Evolutionary conservation across 2,329 filamentous ascomycete genomes (phyloP), one percentile per base, ranked within the genome.

Genomic region (Trichoderma pleuroti): DNA sequence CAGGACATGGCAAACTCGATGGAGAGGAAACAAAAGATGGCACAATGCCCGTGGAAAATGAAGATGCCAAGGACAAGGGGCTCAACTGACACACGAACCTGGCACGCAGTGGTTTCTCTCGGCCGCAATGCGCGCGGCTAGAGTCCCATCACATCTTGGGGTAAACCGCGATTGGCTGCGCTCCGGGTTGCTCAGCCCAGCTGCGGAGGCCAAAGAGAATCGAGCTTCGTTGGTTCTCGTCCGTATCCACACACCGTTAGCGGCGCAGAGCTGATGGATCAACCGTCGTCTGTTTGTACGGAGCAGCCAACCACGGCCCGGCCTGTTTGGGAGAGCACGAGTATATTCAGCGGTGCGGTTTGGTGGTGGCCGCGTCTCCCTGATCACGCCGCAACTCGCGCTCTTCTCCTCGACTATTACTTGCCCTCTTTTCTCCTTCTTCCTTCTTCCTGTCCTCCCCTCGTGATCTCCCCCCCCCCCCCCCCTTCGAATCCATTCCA

Each of bases 121-220:
- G 32, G 16, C 63, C 34, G 16, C 10, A 66, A 36, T 68, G 65
- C 65, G 65, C 65, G 65, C 65, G 65, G 65, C 56, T 68, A 68
- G 56, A 60, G 52, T n/a, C 39, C 65, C 65, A 68, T 60, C 65
- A 68, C 65, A 68, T 34, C 39, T 36, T 30, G 39, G 39, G n/a
- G 30, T n/a, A 32, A 49, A 26, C n/a, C 34, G 56, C 65, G 39
- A 68, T 68, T 68, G 65, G 65, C 21, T 68, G 39, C 39, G 39
- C 8, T 3, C 46, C 30, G n/a, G 6, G 30, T 56, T 10, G 61
- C 46, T 39, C 63, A 66, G 63, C 63, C 63, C 42, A 66, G 63
- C 32, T 28, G 63, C 63, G 46, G 63, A 66, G 63, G 63, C 63
- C 42, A 66, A 28, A 39, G 30, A 66, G 56, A 18, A 9, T 32